Evolutionary conservation across 768 basidiomycete genomes (phyloP).

Genomic region (Hypholoma sublateritium): DNA sequence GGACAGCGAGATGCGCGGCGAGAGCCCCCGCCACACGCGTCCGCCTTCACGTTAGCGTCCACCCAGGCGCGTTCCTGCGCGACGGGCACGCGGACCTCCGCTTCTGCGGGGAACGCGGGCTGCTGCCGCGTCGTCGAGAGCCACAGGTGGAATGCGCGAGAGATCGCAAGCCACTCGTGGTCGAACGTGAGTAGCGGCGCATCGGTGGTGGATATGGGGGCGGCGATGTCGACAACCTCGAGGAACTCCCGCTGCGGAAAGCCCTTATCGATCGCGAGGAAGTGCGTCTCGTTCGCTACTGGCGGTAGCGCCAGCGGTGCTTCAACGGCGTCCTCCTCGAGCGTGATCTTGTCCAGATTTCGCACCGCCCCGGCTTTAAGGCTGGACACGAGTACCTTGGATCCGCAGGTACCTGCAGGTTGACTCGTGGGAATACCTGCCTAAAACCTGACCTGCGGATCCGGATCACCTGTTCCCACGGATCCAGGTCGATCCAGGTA

Average conservation of each 20-base stretch:
- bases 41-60: constrained; percentile 45
- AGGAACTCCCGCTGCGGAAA: constrained; percentile 73
- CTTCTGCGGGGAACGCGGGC: constrained; percentile 57
- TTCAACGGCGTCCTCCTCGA: no score
- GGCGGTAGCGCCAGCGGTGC: no score
- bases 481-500: no score
- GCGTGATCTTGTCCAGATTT: no score
- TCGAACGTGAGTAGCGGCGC: constrained; percentile 64
- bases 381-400: no score
- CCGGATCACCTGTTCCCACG: no score
- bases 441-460: no score
- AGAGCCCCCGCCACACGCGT: constrained; percentile 28
- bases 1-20: constrained; percentile 49
- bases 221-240: constrained; percentile 50
- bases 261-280: constrained; percentile 82
- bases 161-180: constrained; percentile 93
- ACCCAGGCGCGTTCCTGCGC: constrained; percentile 69
- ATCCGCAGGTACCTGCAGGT: no score
- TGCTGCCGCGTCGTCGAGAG: constrained; percentile 58
- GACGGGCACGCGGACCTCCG: constrained; percentile 52
- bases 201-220: not conserved
- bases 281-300: not conserved
- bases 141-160: constrained; percentile 80
- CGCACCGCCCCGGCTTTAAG: no score
- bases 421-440: no score